These are phyloP conservation scores for Papiliotrema nemorosa DNA, from an alignment of 1,284 basidiomycete genomes.

Conservation along the genomic window DNA sequence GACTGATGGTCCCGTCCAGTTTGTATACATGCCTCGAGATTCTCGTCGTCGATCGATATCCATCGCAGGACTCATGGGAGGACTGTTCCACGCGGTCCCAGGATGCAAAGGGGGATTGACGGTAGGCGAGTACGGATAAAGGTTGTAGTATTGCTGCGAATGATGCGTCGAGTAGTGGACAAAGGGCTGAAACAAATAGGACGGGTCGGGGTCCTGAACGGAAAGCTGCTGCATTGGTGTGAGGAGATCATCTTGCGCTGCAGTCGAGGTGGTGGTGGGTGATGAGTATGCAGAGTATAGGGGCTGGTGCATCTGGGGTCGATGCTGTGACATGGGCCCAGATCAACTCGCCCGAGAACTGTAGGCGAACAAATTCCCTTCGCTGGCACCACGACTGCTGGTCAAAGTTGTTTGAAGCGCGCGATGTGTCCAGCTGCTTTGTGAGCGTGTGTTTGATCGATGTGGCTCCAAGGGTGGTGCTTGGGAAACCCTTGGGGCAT, in stretches of 20 bases:
- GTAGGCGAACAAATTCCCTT: too few species aligned
- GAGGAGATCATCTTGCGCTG: neutral
- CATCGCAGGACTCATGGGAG: slow-evolving; percentile 22
- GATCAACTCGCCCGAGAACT: too few species aligned
- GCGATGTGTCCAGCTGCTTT: too few species aligned
- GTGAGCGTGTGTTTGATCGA: too few species aligned
- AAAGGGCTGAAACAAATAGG: slow-evolving; percentile 5
- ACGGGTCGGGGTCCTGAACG: neutral
- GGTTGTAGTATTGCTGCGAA: neutral
- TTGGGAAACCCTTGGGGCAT: too few species aligned
- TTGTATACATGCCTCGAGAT: slow-evolving; percentile 11
- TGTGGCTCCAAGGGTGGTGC: too few species aligned
- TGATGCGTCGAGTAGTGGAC: slow-evolving; percentile 3
- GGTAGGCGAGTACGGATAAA: neutral
- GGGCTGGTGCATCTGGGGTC: too few species aligned
- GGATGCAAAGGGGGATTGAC: neutral
- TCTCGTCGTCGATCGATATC: slow-evolving; percentile 1
- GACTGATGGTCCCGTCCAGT: neutral
- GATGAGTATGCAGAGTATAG: too few species aligned
- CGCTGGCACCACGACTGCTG: too few species aligned
- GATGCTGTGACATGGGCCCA: too few species aligned
- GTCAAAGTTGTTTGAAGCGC: too few species aligned
- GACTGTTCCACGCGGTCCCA: slow-evolving; percentile 15
- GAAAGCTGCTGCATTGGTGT: neutral
- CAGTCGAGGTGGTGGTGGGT: neutral